Conservation (phyloP, 805 yeast species). For the Kuraishia cidri region DNA sequence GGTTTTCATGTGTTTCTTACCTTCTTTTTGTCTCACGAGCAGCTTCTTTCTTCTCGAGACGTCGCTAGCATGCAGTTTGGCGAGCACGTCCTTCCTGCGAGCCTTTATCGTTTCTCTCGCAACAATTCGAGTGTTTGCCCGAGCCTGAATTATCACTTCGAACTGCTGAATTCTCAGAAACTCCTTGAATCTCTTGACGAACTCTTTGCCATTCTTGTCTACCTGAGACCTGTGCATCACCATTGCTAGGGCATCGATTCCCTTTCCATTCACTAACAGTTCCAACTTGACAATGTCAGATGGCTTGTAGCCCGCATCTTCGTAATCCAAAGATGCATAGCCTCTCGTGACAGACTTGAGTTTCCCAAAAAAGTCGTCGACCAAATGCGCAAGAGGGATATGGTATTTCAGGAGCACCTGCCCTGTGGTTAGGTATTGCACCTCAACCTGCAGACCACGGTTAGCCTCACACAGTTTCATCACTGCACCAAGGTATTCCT, state of each 20-base stretch:
- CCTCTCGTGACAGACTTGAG: conserved; percentile 86
- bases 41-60: conserved; percentile 83
- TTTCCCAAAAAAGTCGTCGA: conserved; percentile 93
- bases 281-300: conserved; percentile 85
- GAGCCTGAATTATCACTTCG: conserved; percentile 90
- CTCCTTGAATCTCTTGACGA: conserved; percentile 77
- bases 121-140: conserved; percentile 66
- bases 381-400: conserved; percentile 81
- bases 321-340: conserved; percentile 90
- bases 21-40: conserved; percentile 84
- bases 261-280: conserved; percentile 76
- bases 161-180: conserved; percentile 76
- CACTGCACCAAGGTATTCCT: conserved; percentile 80
- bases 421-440: conserved; percentile 68
- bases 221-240: conserved; percentile 81
- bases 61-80: conserved; percentile 89
- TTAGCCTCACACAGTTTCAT: conserved; percentile 79
- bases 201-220: conserved; percentile 63
- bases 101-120: conserved; percentile 95
- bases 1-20: conserved; percentile 77
- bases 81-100: conserved; percentile 89
- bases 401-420: conserved; percentile 77
- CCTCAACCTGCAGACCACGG: conserved; percentile 75
- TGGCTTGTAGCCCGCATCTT: conserved; percentile 79
- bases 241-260: conserved; percentile 88